Evolutionary conservation across 1,139 yeast species (phyloP).

Genomic region (Lodderomyces orthopsilosis): DNA sequence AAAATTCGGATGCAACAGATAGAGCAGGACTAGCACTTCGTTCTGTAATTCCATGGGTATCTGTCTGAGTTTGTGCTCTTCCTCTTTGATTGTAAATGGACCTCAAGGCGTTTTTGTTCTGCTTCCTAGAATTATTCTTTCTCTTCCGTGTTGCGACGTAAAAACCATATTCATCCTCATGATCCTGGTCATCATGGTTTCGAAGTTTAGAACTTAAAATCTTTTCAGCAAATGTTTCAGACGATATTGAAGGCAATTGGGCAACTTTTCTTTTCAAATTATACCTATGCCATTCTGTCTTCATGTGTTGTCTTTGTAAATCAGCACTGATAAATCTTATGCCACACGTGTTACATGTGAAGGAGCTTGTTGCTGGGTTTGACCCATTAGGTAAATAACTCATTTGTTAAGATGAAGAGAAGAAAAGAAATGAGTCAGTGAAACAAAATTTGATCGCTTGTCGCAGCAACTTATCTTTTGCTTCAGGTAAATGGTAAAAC

Average conservation of each 20-base stretch:
- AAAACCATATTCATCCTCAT: slow-evolving; percentile 70
- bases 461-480: neutral
- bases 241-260: slow-evolving; percentile 70
- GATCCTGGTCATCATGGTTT: slow-evolving; percentile 27
- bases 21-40: slow-evolving; percentile 51
- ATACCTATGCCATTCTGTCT: slow-evolving; percentile 94
- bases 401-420: slow-evolving; percentile 13
- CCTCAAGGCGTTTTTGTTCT: slow-evolving; percentile 4
- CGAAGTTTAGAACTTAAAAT: slow-evolving; percentile 29
- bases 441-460: neutral
- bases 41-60: slow-evolving; percentile 8
- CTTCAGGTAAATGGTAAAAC: too few relatives aligned
- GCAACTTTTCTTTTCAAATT: slow-evolving; percentile 92
- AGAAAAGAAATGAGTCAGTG: neutral
- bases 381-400: slow-evolving; percentile 33
- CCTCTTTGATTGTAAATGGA: slow-evolving; percentile 16
- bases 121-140: slow-evolving; percentile 9
- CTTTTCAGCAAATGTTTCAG: slow-evolving; percentile 81
- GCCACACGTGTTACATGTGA: slow-evolving; percentile 87
- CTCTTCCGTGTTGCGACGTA: slow-evolving; percentile 32
- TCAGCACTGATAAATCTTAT: slow-evolving; percentile 75
- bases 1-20: slow-evolving; percentile 55
- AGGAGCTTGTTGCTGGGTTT: slow-evolving; percentile 34
- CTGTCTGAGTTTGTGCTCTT: slow-evolving; percentile 9
- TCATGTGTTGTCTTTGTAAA: slow-evolving; percentile 88